These are phyloP conservation scores for Lentinula sp. DNA, from an alignment of 768 basidiomycete species.

Conservation along the genomic window DNA sequence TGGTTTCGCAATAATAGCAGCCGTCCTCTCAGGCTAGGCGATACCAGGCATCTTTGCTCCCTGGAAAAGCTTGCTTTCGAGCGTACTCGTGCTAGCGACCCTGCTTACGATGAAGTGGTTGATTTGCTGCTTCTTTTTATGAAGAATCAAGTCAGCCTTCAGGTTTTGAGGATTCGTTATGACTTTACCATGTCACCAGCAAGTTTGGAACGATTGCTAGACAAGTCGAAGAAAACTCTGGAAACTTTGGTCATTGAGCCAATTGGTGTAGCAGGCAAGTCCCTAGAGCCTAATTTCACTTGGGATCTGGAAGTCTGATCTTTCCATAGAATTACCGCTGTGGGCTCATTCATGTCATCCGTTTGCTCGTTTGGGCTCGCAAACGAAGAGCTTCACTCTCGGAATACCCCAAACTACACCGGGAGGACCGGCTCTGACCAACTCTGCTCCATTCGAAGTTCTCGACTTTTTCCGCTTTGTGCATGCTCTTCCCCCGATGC, in stretches of 20 bases:
- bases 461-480: conserved; percentile 2
- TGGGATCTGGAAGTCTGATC: background rate
- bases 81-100: background rate
- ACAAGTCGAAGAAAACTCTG: background rate
- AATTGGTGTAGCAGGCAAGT: conserved; percentile 1
- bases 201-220: background rate
- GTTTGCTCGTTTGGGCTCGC: background rate
- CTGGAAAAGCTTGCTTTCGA: conserved; percentile 1
- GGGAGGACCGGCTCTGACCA: background rate
- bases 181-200: conserved; percentile 3
- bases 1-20: background rate
- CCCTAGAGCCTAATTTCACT: background rate
- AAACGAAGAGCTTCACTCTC: background rate
- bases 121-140: background rate
- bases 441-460: conserved; percentile 3
- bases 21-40: background rate
- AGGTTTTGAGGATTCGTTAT: background rate
- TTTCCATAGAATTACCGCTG: background rate
- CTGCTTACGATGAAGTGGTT: background rate
- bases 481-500: background rate
- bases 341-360: conserved; percentile 1
- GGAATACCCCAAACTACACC: conserved; percentile 2
- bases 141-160: background rate
- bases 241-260: conserved; percentile 1
- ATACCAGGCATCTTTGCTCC: background rate